Percentiles rank a stretch among this genome's conserved stretches.
phyloP scores from a whole-genome alignment of 192 early-diverging fungal species.

The Dissophora ornata region DNA sequence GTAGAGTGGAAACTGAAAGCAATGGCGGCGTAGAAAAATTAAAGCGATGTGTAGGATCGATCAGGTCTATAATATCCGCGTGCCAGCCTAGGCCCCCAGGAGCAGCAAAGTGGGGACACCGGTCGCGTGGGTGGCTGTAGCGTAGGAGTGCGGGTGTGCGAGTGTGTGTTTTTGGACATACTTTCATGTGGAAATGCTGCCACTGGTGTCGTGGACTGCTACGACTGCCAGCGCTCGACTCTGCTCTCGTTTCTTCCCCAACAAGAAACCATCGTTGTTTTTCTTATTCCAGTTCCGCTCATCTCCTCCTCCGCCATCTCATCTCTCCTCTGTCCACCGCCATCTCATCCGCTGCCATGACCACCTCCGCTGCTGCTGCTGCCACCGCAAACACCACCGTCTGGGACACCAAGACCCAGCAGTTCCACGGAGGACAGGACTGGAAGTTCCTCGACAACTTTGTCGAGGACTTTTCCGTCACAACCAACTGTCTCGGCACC shows the following conservation, averaged over 20 bases:
- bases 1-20: background rate
- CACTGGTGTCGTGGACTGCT: too few species aligned
- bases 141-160: too few species aligned
- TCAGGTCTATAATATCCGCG: too few species aligned
- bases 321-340: background rate
- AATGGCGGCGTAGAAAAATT: too few species aligned
- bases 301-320: background rate
- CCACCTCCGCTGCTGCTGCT: slow-evolving; percentile 14
- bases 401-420: slow-evolving; percentile 91
- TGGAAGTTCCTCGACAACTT: slow-evolving; percentile 86
- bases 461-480: slow-evolving; percentile 92
- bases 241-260: too few species aligned
- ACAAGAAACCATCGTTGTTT: background rate
- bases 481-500: slow-evolving; percentile 89
- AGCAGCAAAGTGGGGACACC: too few species aligned
- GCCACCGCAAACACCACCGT: slow-evolving; percentile 46
- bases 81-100: too few species aligned
- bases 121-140: too few species aligned
- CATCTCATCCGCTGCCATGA: slow-evolving; percentile 14
- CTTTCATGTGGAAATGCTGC: too few species aligned
- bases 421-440: slow-evolving; percentile 91
- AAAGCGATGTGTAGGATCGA: too few species aligned
- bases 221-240: too few species aligned
- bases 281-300: background rate
- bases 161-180: too few species aligned